Conservation (phyloP, 208 protist species). For the Leishmania braziliensis region DNA sequence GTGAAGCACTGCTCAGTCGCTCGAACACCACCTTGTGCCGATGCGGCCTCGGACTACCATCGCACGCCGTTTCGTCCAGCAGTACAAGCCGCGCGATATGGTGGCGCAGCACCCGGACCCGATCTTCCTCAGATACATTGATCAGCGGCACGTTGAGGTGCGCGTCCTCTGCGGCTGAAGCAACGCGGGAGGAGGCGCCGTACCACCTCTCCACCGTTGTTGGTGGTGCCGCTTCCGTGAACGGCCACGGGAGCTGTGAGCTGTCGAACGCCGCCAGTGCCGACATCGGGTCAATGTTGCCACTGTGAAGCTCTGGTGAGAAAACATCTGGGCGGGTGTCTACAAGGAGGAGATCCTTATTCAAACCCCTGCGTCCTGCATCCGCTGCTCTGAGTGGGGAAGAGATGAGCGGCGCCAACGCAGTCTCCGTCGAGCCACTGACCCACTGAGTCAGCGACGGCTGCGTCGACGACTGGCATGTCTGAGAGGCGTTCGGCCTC, state of each 20-base stretch:
- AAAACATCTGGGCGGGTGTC: slow-evolving; percentile 52
- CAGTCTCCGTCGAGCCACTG: neutral
- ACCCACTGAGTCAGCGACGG: neutral
- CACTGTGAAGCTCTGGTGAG: slow-evolving; percentile 67
- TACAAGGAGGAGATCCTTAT: slow-evolving; percentile 38
- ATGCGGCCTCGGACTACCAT: slow-evolving; percentile 39
- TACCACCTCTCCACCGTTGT: slow-evolving; percentile 21
- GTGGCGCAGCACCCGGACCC: slow-evolving; percentile 51
- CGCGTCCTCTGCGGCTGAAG: slow-evolving; percentile 15
- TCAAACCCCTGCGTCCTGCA: neutral
- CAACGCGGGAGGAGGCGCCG: slow-evolving; percentile 10
- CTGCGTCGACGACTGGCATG: neutral
- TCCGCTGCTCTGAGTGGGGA: neutral
- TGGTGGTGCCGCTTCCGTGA: slow-evolving; percentile 44
- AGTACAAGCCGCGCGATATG: slow-evolving; percentile 58
- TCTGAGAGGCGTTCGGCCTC: slow-evolving; percentile 2
- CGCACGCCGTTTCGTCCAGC: slow-evolving; percentile 37
- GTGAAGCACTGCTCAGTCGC: slow-evolving; percentile 10
- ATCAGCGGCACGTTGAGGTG: slow-evolving; percentile 31
- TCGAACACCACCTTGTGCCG: slow-evolving; percentile 34
- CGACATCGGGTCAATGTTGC: slow-evolving; percentile 18
- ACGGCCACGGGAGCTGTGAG: slow-evolving; percentile 49
- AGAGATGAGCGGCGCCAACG: neutral
- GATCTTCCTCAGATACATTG: slow-evolving; percentile 38
- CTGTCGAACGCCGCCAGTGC: slow-evolving; percentile 20